phyloP scores from a whole-genome alignment of 139 green algal species.

The Chlamydomonas sp. region DNA sequence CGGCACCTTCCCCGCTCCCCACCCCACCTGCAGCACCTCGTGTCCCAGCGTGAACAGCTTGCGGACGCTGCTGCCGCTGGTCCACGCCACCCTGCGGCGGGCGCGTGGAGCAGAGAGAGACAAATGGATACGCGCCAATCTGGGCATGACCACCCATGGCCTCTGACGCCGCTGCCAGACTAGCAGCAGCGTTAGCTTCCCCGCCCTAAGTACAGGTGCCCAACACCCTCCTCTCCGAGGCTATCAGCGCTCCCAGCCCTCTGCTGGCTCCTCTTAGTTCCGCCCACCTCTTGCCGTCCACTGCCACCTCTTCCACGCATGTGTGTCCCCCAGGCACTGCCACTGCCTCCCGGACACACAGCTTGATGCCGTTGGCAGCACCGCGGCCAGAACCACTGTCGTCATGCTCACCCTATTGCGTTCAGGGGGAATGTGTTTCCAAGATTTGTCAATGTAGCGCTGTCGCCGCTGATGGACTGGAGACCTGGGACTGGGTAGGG shows the following conservation, averaged over 20 bases:
- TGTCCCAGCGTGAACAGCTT: constrained; percentile 54
- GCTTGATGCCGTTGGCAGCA: not conserved
- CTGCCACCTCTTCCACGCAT: constrained; percentile 26
- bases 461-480: too few relatives aligned
- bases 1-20: not conserved
- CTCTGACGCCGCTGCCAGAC: too few relatives aligned
- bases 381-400: not conserved
- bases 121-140: not conserved
- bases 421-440: too few relatives aligned
- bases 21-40: constrained; percentile 45
- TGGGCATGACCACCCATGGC: too few relatives aligned
- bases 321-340: not conserved
- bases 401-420: not conserved
- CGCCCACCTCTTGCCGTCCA: constrained; percentile 23
- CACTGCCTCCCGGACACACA: constrained; percentile 7
- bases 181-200: too few relatives aligned
- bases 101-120: not conserved
- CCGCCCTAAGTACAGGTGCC: too few relatives aligned
- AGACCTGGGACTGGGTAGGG: too few relatives aligned
- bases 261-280: too few relatives aligned
- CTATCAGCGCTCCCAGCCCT: too few relatives aligned
- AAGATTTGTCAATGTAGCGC: too few relatives aligned
- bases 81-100: constrained; percentile 58
- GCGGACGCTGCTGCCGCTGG: constrained; percentile 39
- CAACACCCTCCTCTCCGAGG: too few relatives aligned